Percentiles rank a stretch among this genome's conserved stretches.
These are phyloP conservation scores for Bipolaris gigantea DNA, from an alignment of 2,329 filamentous ascomycete species.

Conservation along the genomic window DNA sequence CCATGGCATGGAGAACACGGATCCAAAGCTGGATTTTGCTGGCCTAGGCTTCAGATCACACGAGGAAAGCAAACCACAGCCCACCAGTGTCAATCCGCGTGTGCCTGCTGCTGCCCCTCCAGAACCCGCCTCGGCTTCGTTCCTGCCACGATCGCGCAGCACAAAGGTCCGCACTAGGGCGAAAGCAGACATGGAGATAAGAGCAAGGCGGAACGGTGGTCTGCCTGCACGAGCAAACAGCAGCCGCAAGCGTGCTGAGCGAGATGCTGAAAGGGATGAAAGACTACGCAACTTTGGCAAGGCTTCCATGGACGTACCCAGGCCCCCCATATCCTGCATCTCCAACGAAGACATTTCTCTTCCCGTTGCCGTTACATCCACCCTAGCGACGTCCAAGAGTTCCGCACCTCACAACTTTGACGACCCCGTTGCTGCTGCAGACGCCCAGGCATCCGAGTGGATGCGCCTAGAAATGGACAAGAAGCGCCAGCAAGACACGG, in stretches of 20 bases:
- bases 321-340: constrained; percentile 25
- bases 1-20: constrained; percentile 40
- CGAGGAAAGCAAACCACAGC: constrained; percentile 22
- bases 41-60: constrained; percentile 22
- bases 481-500: constrained; percentile 34
- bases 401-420: constrained; percentile 43
- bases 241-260: constrained; percentile 35
- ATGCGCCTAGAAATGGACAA: constrained; percentile 51
- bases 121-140: constrained; percentile 28
- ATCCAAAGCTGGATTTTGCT: constrained; percentile 43
- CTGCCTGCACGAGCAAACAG: constrained; percentile 37
- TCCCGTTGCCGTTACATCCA: constrained; percentile 48
- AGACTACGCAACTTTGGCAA: constrained; percentile 28
- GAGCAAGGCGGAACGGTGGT: constrained; percentile 17
- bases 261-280: constrained; percentile 27
- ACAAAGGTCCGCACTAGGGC: constrained; percentile 30
- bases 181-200: constrained; percentile 28
- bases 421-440: constrained; percentile 41
- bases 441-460: constrained; percentile 48
- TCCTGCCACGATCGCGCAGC: constrained; percentile 27
- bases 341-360: constrained; percentile 46
- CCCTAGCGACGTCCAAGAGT: constrained; percentile 43
- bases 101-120: constrained; percentile 35
- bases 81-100: constrained; percentile 29
- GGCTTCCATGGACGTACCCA: constrained; percentile 23